phyloP scores from a whole-genome alignment of 306 rosid genomes.

The Prunus padus region DNA sequence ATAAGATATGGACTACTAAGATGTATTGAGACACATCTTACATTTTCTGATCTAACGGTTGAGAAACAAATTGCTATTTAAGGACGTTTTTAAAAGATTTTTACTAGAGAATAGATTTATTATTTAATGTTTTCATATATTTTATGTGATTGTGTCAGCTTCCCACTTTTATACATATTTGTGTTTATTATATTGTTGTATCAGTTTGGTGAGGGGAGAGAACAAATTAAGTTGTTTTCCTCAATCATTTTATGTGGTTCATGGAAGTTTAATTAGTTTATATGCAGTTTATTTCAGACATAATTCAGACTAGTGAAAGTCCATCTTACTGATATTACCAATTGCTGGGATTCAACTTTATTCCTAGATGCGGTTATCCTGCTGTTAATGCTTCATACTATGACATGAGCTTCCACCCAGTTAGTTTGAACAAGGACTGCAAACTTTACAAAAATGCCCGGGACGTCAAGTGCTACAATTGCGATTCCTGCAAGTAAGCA shows the following conservation, averaged over 20 bases:
- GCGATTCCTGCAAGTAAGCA: slow-evolving; percentile 92
- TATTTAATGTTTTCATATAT: no score
- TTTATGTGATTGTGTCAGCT: no score
- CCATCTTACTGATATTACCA: slow-evolving; percentile 27
- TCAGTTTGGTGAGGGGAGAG: no score
- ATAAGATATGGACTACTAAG: neutral
- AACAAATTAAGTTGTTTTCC: neutral
- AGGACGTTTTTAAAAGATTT: no score
- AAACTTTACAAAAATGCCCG: slow-evolving; percentile 74
- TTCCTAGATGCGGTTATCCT: slow-evolving; percentile 83
- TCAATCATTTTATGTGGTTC: neutral
- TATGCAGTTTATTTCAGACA: slow-evolving; percentile 17
- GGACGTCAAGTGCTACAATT: slow-evolving; percentile 75
- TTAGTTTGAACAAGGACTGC: slow-evolving; percentile 73
- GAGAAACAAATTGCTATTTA: no score
- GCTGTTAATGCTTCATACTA: slow-evolving; percentile 89
- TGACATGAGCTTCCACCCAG: slow-evolving; percentile 86
- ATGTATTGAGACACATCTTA: neutral
- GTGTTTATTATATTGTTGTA: no score
- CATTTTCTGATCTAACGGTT: no score
- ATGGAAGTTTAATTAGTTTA: slow-evolving; percentile 8
- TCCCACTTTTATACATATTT: no score
- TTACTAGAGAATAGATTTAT: no score
- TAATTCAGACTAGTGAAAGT: slow-evolving; percentile 17
- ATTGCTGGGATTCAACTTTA: slow-evolving; percentile 25